A percentile compares a stretch with the other conserved stretches of the same genome.
phyloP scores from a whole-genome alignment of 2,329 filamentous ascomycete species.

The Coniochaeta sp. region DNA sequence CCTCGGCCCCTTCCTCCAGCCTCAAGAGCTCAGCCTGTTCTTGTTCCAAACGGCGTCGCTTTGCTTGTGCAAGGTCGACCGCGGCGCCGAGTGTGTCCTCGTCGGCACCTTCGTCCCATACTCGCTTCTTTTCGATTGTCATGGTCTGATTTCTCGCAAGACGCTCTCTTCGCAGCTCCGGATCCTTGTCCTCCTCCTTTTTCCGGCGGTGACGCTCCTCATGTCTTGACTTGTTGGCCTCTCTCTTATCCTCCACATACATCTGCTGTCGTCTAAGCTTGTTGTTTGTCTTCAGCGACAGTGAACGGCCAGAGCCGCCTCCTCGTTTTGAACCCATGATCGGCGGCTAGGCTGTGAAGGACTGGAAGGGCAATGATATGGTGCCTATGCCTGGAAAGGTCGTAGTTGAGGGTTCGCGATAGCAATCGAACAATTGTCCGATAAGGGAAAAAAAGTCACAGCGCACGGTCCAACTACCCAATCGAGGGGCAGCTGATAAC shows the following conservation, averaged over 20 bases:
- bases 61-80: conserved; percentile 53
- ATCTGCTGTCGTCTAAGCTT: conserved; percentile 73
- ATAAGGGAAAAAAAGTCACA: conserved; percentile 2
- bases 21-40: conserved; percentile 36
- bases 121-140: conserved; percentile 80
- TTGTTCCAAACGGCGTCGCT: conserved; percentile 43
- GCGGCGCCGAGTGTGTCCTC: conserved; percentile 46
- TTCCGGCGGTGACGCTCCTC: conserved; percentile 71
- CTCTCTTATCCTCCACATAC: conserved; percentile 73
- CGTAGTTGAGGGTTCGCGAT: background rate
- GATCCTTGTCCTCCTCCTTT: conserved; percentile 80
- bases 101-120: conserved; percentile 74
- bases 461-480: background rate
- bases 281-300: conserved; percentile 47
- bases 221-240: conserved; percentile 64
- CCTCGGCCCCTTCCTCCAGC: conserved; percentile 16
- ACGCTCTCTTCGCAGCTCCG: conserved; percentile 64
- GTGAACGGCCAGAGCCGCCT: conserved; percentile 17
- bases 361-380: background rate
- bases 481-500: background rate
- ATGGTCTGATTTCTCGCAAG: conserved; percentile 70
- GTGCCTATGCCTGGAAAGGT: too few relatives aligned
- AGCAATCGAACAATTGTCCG: background rate
- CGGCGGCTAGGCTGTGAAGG: background rate
- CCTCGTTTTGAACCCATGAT: conserved; percentile 15